Evolutionary conservation across 2,329 filamentous ascomycete species (phyloP).

Genomic region (Mycosphaerella sp.): DNA sequence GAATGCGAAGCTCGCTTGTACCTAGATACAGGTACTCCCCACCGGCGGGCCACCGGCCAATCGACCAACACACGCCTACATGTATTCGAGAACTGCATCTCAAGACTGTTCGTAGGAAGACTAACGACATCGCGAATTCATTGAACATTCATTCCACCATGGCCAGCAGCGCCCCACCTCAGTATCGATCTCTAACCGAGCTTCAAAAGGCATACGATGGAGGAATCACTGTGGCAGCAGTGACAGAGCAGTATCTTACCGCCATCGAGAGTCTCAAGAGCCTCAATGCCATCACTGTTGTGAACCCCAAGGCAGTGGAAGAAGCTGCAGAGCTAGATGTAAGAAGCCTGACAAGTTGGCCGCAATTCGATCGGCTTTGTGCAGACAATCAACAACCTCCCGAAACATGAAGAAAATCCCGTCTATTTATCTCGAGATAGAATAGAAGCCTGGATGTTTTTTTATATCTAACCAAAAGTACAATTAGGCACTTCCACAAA

Average conservation of each 20-base stretch:
- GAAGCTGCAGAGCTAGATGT: conserved; percentile 21
- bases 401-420: no score
- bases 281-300: conserved; percentile 23
- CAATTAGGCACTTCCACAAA: conserved; percentile 7
- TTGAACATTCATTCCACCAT: no score
- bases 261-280: conserved; percentile 19
- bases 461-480: no score
- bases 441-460: no score
- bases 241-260: conserved; percentile 18
- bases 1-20: no score
- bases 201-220: conserved; percentile 17
- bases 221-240: conserved; percentile 13
- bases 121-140: no score
- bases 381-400: no score
- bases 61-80: neutral
- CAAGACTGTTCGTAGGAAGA: neutral
- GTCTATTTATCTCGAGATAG: no score
- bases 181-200: conserved; percentile 16
- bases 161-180: neutral
- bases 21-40: neutral
- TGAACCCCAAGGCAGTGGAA: conserved; percentile 19
- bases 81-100: neutral
- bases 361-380: no score
- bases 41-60: neutral
- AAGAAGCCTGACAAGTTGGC: neutral